phyloP scores from a whole-genome alignment of 2,329 filamentous ascomycete species.

The Phaeomoniella chlamydospora region DNA sequence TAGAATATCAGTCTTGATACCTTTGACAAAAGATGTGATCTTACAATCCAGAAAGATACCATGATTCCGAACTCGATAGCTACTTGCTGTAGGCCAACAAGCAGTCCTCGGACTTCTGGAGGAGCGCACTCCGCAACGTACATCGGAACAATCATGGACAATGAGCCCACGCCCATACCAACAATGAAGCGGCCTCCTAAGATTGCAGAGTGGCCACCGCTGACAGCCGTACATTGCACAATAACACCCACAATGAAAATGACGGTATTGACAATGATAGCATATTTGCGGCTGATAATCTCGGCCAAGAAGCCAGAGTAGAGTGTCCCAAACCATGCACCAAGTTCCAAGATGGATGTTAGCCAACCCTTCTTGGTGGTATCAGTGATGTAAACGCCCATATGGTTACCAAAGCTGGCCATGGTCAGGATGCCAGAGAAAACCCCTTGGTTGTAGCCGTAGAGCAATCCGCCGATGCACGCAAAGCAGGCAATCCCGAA shows the following conservation, averaged over 20 bases:
- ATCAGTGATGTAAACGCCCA: conserved; percentile 21
- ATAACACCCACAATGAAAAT: conserved; percentile 22
- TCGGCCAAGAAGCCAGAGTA: conserved; percentile 22
- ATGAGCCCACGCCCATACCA: conserved; percentile 25
- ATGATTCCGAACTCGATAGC: conserved; percentile 30
- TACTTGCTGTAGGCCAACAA: conserved; percentile 27
- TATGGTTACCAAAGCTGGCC: conserved; percentile 29
- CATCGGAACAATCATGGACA: conserved; percentile 17
- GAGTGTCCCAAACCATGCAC: conserved; percentile 22
- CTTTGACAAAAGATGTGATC: background rate
- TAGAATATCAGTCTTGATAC: conserved; percentile 5
- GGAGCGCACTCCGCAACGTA: conserved; percentile 16
- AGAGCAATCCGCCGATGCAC: conserved; percentile 37
- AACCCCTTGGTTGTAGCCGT: conserved; percentile 66
- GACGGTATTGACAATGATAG: conserved; percentile 17
- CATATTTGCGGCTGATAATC: conserved; percentile 17
- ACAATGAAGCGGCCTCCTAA: conserved; percentile 25
- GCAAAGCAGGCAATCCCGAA: conserved; percentile 41
- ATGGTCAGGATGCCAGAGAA: conserved; percentile 53
- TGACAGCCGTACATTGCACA: conserved; percentile 29
- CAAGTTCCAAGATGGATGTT: conserved; percentile 25
- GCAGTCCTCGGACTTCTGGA: conserved; percentile 24
- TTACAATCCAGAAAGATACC: conserved; percentile 23
- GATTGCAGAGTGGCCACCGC: conserved; percentile 16
- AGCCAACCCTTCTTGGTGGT: conserved; percentile 17